These are phyloP conservation scores for Hypoxylon trugodes DNA, from an alignment of 495 filamentous ascomycete species.

Conservation along the genomic window DNA sequence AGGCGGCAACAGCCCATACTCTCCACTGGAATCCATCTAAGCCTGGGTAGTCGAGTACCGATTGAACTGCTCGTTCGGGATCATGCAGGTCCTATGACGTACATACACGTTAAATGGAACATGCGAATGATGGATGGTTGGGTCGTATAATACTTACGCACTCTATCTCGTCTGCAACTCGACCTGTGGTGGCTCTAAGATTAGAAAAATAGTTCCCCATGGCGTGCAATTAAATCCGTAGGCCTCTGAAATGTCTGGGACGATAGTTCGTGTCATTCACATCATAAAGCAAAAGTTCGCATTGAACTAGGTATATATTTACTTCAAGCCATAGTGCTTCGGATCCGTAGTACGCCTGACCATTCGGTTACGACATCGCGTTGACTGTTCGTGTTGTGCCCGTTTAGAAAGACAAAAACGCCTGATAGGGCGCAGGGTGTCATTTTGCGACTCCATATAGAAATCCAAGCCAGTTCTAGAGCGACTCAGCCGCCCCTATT, in stretches of 20 bases:
- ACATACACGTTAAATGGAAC: neutral
- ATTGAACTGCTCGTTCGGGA: slow-evolving; percentile 31
- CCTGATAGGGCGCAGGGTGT: neutral
- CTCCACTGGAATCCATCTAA: slow-evolving; percentile 47
- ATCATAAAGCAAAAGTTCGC: neutral
- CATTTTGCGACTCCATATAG: neutral
- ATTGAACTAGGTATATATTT: slow-evolving; percentile 7
- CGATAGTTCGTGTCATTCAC: neutral
- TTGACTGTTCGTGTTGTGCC: neutral
- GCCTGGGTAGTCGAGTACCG: slow-evolving; percentile 40
- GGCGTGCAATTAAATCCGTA: neutral
- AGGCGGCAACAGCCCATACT: slow-evolving; percentile 62
- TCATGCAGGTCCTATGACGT: slow-evolving; percentile 31
- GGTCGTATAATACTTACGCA: slow-evolving; percentile 8
- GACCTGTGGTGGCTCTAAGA: slow-evolving; percentile 19
- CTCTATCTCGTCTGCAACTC: slow-evolving; percentile 31
- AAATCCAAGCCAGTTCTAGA: slow-evolving; percentile 6
- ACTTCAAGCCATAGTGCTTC: slow-evolving; percentile 1
- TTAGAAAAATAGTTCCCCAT: slow-evolving; percentile 34
- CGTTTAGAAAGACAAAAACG: slow-evolving; percentile 1
- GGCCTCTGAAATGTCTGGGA: neutral
- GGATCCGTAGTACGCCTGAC: slow-evolving; percentile 7
- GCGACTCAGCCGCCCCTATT: slow-evolving; percentile 9
- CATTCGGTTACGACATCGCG: neutral
- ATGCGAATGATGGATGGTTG: neutral